Conservation (phyloP, 2,329 filamentous ascomycete species). For the Cyphellophora attinorum region DNA sequence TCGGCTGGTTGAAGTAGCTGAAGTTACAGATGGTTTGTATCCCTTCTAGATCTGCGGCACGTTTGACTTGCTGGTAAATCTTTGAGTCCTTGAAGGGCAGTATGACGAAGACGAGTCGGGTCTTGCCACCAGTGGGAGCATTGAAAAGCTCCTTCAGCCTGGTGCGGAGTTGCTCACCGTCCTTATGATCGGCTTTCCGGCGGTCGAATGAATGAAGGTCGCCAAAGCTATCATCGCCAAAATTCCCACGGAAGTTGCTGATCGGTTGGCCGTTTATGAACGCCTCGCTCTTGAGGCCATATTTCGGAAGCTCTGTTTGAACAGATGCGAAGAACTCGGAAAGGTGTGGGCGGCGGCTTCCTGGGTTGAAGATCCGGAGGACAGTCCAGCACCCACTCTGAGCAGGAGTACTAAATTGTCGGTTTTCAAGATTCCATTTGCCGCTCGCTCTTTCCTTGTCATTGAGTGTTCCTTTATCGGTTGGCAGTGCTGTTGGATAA, state of each 20-base stretch:
- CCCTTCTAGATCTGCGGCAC: slow-evolving; percentile 50
- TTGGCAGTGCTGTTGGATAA: no score
- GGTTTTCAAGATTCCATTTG: no score
- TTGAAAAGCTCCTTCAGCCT: background rate
- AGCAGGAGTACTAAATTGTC: slow-evolving; percentile 1
- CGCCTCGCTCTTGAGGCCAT: no score
- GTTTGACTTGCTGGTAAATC: slow-evolving; percentile 59
- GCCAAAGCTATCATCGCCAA: background rate
- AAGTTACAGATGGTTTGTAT: slow-evolving; percentile 56
- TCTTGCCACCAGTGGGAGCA: background rate
- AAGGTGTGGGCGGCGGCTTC: background rate
- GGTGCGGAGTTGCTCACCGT: slow-evolving; percentile 2
- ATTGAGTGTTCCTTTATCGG: no score
- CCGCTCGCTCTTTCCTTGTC: no score
- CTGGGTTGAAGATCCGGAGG: background rate
- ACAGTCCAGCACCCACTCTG: background rate
- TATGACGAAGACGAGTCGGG: slow-evolving; percentile 48
- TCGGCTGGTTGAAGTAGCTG: slow-evolving; percentile 22
- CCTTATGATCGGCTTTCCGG: background rate
- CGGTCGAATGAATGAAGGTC: background rate
- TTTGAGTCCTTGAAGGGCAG: slow-evolving; percentile 42
- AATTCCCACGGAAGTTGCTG: slow-evolving; percentile 1
- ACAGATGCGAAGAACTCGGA: background rate
- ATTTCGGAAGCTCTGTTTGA: background rate
- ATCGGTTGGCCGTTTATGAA: background rate